Conservation (phyloP, 2,329 filamentous ascomycete genomes). For the Nothopassalora personata region DNA sequence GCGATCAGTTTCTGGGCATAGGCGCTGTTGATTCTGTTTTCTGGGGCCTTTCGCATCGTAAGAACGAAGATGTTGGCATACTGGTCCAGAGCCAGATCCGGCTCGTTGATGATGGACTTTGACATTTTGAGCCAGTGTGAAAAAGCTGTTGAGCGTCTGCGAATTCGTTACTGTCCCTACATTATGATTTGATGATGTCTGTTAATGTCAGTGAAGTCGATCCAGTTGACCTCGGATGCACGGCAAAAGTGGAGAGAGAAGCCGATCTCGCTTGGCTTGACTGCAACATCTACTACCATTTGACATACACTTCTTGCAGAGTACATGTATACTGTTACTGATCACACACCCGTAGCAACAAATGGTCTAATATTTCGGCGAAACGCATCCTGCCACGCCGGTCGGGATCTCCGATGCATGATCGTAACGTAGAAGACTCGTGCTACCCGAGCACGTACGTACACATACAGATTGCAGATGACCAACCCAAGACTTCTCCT, state of each 20-base stretch:
- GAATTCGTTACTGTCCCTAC: background rate
- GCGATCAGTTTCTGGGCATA: slow-evolving; percentile 51
- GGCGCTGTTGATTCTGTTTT: slow-evolving; percentile 48
- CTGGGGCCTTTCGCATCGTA: slow-evolving; percentile 50
- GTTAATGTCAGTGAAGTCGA: slow-evolving; percentile 2
- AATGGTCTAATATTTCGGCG: too few species aligned
- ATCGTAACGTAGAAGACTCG: too few species aligned
- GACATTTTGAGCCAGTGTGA: background rate
- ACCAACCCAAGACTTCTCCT: too few species aligned
- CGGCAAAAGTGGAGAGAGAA: background rate
- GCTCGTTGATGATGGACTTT: slow-evolving; percentile 34
- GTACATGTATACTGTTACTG: background rate
- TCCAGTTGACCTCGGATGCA: background rate
- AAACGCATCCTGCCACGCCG: too few species aligned
- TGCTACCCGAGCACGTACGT: too few species aligned
- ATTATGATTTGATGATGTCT: background rate
- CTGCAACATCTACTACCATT: background rate
- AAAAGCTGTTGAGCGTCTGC: background rate
- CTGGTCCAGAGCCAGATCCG: slow-evolving; percentile 43
- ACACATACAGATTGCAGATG: too few species aligned
- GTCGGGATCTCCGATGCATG: too few species aligned
- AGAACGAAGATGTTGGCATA: slow-evolving; percentile 47
- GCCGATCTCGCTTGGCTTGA: background rate
- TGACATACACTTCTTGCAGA: too few species aligned
- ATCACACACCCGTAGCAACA: background rate